Evolutionary conservation across 768 basidiomycete genomes (phyloP).

Genomic region (Pisolithus orientalis): DNA sequence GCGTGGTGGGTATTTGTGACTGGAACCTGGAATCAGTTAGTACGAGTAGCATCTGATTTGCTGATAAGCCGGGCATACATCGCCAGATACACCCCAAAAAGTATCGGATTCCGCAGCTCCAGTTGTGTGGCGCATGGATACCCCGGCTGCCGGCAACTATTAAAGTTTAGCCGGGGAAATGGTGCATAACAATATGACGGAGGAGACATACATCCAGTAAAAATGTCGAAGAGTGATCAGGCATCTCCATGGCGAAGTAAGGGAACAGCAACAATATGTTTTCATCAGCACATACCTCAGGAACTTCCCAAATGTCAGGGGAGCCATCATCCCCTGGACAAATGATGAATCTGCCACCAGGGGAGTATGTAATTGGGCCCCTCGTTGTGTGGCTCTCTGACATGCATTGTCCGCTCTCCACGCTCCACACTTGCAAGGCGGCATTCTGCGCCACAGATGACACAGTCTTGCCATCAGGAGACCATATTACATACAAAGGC

Average conservation of each 20-base stretch:
- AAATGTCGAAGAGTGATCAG: too few relatives aligned
- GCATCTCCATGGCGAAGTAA: neutral
- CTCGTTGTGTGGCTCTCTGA: neutral
- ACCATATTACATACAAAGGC: slow-evolving; percentile 7
- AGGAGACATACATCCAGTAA: too few relatives aligned
- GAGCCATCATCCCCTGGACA: neutral
- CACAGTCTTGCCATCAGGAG: neutral
- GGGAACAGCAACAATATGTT: neutral
- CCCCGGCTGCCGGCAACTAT: too few relatives aligned
- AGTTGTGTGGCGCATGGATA: too few relatives aligned
- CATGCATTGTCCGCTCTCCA: neutral
- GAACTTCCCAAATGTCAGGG: neutral
- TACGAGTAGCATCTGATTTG: too few relatives aligned
- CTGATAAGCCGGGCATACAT: too few relatives aligned
- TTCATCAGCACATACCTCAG: neutral
- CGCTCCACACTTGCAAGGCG: neutral
- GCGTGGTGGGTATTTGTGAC: too few relatives aligned
- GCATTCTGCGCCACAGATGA: neutral
- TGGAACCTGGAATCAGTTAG: too few relatives aligned
- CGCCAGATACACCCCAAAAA: too few relatives aligned
- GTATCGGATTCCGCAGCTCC: too few relatives aligned
- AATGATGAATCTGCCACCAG: neutral
- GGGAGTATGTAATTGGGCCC: neutral
- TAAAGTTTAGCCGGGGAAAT: too few relatives aligned
- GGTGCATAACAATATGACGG: too few relatives aligned